Percentiles rank a stretch among this genome's conserved stretches.
Evolutionary conservation across 306 rosid species (phyloP).

Genomic region (Medicago ruthenica): DNA sequence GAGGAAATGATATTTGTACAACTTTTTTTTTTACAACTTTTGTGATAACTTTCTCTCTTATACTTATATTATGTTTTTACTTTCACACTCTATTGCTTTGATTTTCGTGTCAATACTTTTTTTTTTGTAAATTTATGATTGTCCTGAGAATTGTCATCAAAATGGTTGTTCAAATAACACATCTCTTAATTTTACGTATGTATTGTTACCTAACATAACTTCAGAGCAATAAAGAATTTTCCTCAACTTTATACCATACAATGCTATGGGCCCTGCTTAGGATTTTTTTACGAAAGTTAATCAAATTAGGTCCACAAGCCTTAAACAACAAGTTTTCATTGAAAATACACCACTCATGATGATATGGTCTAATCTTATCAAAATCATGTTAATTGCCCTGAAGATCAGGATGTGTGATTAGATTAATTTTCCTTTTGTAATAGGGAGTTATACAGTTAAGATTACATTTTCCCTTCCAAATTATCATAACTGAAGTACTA

Average conservation of each 20-base stretch:
- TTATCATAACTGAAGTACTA: background rate
- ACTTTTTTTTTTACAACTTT: no score
- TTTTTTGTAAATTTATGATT: no score
- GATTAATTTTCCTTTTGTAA: conserved; percentile 4
- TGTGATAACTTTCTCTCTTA: no score
- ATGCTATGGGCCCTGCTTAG: conserved; percentile 26
- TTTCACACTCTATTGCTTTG: no score
- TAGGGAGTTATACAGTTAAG: background rate
- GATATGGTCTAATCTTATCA: conserved; percentile 28
- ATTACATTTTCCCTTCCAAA: background rate
- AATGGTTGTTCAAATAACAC: no score
- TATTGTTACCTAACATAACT: no score
- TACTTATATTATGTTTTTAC: no score
- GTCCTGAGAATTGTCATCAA: no score
- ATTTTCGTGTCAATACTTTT: no score
- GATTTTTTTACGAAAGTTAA: conserved; percentile 24
- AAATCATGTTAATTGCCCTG: conserved; percentile 32
- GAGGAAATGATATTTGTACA: no score
- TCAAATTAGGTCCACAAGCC: conserved; percentile 42
- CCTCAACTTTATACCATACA: background rate
- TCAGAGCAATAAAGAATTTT: no score
- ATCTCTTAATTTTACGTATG: no score
- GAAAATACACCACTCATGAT: conserved; percentile 36
- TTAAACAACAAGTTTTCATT: conserved; percentile 34
- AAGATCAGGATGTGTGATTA: conserved; percentile 31